A percentile compares a stretch with the other conserved stretches of the same genome.
Conservation (phyloP, 1,139 yeast species). For the Kazachstania sp. region DNA sequence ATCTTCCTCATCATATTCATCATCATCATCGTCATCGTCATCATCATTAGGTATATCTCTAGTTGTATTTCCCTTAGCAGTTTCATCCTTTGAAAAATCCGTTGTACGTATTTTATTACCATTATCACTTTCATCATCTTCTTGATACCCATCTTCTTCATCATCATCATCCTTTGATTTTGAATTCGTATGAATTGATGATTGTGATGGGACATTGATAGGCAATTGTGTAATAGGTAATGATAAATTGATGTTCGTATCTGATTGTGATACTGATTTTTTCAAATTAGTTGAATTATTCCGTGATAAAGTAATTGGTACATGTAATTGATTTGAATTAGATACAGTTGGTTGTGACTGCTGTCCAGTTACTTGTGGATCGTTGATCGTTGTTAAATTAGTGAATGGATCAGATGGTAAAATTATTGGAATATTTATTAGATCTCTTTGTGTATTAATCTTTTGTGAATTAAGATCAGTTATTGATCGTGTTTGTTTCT, state of each 20-base stretch:
- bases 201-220: neutral
- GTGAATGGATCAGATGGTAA: constrained; percentile 1
- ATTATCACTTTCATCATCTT: constrained; percentile 25
- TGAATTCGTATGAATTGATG: neutral
- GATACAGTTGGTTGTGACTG: neutral
- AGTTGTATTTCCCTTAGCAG: neutral
- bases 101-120: neutral
- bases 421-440: neutral
- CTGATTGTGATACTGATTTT: neutral
- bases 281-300: neutral
- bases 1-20: constrained; percentile 7
- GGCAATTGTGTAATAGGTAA: neutral
- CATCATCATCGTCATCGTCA: constrained; percentile 7
- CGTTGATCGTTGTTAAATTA: neutral
- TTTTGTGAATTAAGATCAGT: neutral
- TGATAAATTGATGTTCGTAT: neutral
- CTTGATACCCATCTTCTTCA: constrained; percentile 28
- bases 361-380: neutral
- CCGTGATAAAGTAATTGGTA: neutral
- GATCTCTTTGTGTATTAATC: neutral
- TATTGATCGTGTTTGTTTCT: neutral
- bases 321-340: neutral
- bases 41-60: constrained; percentile 4
- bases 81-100: neutral
- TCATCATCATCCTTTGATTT: constrained; percentile 4